Evolutionary conservation across 495 filamentous ascomycete species (phyloP).

Genomic region (Alectoria sarmentosa): DNA sequence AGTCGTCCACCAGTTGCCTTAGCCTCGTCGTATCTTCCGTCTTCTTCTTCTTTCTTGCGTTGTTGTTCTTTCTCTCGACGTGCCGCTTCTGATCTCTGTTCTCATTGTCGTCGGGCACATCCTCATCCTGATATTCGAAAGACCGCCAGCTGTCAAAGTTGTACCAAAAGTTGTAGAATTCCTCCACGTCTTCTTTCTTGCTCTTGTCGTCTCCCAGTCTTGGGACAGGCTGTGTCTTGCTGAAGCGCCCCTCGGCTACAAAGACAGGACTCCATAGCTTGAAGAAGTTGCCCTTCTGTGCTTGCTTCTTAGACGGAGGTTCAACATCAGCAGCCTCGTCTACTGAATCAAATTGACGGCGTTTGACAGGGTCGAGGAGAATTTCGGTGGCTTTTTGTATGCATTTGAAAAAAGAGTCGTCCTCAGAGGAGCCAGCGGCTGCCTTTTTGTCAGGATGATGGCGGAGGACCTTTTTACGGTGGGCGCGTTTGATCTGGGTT

Average conservation of each 20-base stretch:
- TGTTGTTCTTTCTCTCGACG: constrained; percentile 95
- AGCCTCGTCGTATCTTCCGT: constrained; percentile 89
- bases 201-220: constrained; percentile 75
- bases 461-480: constrained; percentile 98
- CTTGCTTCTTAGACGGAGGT: constrained; percentile 83
- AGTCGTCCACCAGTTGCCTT: constrained; percentile 81
- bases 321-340: constrained; percentile 90
- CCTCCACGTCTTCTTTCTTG: constrained; percentile 79
- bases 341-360: constrained; percentile 93
- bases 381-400: constrained; percentile 97
- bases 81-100: constrained; percentile 98
- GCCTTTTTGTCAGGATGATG: constrained; percentile 99
- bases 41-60: constrained; percentile 98
- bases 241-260: constrained; percentile 86
- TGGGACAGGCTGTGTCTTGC: constrained; percentile 80
- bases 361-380: constrained; percentile 83
- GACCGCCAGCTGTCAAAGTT: constrained; percentile 96
- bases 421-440: constrained; percentile 75
- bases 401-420: constrained; percentile 99
- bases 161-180: constrained; percentile 99
- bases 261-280: constrained; percentile 87
- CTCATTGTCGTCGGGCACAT: constrained; percentile 97
- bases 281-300: constrained; percentile 80
- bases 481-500: constrained; percentile 96
- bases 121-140: constrained; percentile 98